Percentiles rank a stretch among this genome's conserved stretches.
These are phyloP conservation scores for Cardamine occulta DNA, from an alignment of 345 rosid genomes.

Conservation along the genomic window DNA sequence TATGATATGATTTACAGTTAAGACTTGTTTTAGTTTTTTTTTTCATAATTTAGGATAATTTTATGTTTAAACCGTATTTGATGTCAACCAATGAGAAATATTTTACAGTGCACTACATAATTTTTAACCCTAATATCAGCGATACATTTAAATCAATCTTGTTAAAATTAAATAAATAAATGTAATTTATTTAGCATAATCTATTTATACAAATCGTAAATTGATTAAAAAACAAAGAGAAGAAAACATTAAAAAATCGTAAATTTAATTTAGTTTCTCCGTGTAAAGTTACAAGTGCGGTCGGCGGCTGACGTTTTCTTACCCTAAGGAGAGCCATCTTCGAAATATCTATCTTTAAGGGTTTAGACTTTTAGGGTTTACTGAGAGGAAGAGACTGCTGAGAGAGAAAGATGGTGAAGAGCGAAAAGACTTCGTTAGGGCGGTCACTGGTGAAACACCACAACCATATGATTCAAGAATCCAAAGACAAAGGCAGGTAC, in stretches of 20 bases:
- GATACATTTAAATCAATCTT: neutral
- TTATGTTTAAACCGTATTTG: too few species aligned
- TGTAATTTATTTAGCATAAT: too few species aligned
- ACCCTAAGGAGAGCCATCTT: constrained; percentile 16
- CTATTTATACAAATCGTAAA: neutral
- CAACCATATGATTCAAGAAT: constrained; percentile 79
- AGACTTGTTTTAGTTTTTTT: too few species aligned
- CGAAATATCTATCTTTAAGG: neutral
- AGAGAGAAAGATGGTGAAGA: constrained; percentile 67
- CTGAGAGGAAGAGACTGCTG: constrained; percentile 13
- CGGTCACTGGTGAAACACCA: constrained; percentile 89
- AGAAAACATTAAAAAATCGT: neutral
- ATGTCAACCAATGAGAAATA: too few species aligned
- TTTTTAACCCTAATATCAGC: too few species aligned
- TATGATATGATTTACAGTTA: too few species aligned
- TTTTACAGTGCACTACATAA: too few species aligned
- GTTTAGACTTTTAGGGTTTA: constrained; percentile 36
- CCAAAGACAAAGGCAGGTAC: constrained; percentile 81
- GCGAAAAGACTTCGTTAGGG: constrained; percentile 76
- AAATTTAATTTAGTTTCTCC: constrained; percentile 11
- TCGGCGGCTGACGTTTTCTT: constrained; percentile 28
- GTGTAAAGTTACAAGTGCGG: neutral
- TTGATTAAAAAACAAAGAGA: neutral
- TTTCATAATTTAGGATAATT: too few species aligned
- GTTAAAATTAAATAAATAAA: too few species aligned